Percentiles rank a stretch among this genome's conserved stretches.
These are phyloP conservation scores for Thielaviopsis ethacetica DNA, from an alignment of 2,329 filamentous ascomycete species.

Conservation along the genomic window DNA sequence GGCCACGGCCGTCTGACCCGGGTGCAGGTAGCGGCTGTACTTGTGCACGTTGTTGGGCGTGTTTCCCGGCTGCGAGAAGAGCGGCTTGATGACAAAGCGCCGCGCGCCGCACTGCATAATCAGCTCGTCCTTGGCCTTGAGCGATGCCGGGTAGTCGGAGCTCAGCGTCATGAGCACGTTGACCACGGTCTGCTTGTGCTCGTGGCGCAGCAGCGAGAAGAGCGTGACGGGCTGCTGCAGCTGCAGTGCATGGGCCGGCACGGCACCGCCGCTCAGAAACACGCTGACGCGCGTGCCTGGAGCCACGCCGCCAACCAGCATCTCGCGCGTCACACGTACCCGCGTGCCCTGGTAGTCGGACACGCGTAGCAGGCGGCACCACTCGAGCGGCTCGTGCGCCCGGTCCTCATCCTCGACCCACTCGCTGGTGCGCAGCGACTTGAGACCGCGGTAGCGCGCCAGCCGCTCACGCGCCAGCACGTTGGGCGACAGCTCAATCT, in stretches of 20 bases:
- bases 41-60: constrained; percentile 97
- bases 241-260: constrained; percentile 27
- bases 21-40: constrained; percentile 81
- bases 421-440: constrained; percentile 70
- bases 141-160: constrained; percentile 55
- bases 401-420: constrained; percentile 86
- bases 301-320: constrained; percentile 71
- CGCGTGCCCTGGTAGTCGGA: constrained; percentile 79
- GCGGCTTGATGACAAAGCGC: constrained; percentile 70
- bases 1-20: constrained; percentile 75
- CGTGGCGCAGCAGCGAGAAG: constrained; percentile 80
- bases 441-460: constrained; percentile 74
- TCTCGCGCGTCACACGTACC: constrained; percentile 61
- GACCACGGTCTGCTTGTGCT: constrained; percentile 81
- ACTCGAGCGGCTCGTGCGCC: constrained; percentile 76
- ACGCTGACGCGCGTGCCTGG: constrained; percentile 73
- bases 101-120: constrained; percentile 84
- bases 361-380: constrained; percentile 70
- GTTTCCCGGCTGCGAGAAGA: constrained; percentile 78
- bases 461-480: constrained; percentile 75
- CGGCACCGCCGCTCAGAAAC: constrained; percentile 45
- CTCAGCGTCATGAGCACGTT: constrained; percentile 82
- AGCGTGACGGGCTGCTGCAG: constrained; percentile 46
- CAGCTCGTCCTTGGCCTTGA: constrained; percentile 85
- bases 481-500: constrained; percentile 84